Percentiles rank a stretch among this genome's conserved stretches.
Evolutionary conservation across 306 rosid species (phyloP).

Genomic region (Luffa aegyptiaca): DNA sequence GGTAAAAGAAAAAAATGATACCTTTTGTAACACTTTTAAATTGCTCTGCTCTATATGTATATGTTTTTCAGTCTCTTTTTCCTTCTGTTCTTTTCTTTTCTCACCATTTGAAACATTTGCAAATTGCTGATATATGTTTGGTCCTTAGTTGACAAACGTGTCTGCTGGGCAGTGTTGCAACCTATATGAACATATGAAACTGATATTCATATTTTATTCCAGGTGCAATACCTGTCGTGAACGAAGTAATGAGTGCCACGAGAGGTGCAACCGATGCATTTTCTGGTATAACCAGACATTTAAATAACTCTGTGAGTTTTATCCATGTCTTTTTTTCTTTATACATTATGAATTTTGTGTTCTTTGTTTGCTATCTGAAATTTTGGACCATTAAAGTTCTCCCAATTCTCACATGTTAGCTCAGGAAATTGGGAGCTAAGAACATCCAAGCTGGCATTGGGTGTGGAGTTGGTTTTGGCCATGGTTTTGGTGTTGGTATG

Average conservation of each 20-base stretch:
- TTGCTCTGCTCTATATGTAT: background rate
- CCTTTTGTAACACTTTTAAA: background rate
- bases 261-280: constrained; percentile 93
- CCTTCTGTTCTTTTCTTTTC: background rate
- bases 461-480: constrained; percentile 95
- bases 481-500: constrained; percentile 98
- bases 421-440: constrained; percentile 81
- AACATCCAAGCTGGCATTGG: constrained; percentile 81
- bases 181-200: background rate
- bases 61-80: background rate
- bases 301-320: constrained; percentile 57
- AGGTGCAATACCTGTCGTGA: constrained; percentile 80
- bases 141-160: background rate
- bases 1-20: background rate
- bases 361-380: background rate
- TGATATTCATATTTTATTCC: constrained; percentile 5
- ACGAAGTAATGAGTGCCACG: constrained; percentile 91
- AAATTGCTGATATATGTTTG: background rate
- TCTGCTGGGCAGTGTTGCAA: background rate
- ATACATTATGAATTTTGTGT: background rate
- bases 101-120: background rate
- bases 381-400: constrained; percentile 6
- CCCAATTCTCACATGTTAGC: constrained; percentile 24
- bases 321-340: background rate
- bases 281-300: constrained; percentile 80